Conservation (phyloP, 805 yeast species). For the Saccharomycopsis lassenensis region DNA sequence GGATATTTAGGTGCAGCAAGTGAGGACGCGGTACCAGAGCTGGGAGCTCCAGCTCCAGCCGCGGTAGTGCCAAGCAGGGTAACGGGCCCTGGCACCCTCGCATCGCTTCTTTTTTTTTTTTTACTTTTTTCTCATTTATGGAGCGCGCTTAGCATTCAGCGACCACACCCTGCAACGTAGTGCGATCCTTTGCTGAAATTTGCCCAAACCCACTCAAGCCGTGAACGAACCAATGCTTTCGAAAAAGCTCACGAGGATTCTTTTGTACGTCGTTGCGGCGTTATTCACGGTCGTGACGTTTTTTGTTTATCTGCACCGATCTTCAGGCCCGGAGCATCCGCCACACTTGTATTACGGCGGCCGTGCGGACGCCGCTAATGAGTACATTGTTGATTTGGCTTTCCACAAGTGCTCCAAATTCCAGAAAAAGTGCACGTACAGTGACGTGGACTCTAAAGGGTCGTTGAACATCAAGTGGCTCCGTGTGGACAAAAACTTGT, state of each 20-base stretch:
- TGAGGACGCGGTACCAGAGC: no score
- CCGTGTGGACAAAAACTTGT: slow-evolving; percentile 11
- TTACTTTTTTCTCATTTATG: no score
- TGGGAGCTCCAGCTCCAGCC: no score
- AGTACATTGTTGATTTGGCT: slow-evolving; percentile 12
- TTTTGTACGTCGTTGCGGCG: not conserved
- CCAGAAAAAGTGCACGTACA: slow-evolving; percentile 4
- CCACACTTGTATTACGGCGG: not conserved
- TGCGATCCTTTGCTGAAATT: no score
- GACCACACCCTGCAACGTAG: no score
- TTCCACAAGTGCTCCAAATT: slow-evolving; percentile 13
- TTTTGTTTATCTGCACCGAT: not conserved
- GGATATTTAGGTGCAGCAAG: no score
- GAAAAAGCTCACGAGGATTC: not conserved
- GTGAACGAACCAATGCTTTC: slow-evolving; percentile 4
- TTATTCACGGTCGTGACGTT: not conserved
- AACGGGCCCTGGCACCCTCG: no score
- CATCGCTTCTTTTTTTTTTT: no score
- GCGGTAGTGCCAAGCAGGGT: no score
- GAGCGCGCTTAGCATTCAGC: no score
- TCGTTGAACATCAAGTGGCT: slow-evolving; percentile 12
- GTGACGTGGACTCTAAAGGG: slow-evolving; percentile 9
- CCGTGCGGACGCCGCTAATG: slow-evolving; percentile 5
- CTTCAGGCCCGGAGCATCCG: not conserved
- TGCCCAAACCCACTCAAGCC: no score